These are phyloP conservation scores for Talaromyces albobiverticillius DNA, from an alignment of 2,329 filamentous ascomycete species.

Conservation along the genomic window DNA sequence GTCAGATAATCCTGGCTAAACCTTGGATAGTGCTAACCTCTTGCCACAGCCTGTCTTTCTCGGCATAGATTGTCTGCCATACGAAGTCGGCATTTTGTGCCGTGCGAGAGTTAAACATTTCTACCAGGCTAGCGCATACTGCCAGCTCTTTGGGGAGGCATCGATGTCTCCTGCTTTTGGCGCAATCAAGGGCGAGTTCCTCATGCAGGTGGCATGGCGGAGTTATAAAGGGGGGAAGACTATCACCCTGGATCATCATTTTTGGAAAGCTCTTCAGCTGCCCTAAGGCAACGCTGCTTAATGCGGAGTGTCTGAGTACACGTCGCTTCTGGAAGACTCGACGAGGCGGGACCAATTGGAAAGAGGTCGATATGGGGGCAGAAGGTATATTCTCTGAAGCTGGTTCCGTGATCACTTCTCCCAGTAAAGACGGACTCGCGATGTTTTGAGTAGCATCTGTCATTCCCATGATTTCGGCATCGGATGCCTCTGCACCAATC, in stretches of 20 bases:
- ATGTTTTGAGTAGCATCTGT: background rate
- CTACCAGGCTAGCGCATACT: conserved; percentile 10
- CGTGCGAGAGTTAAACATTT: conserved; percentile 12
- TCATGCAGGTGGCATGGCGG: conserved; percentile 10
- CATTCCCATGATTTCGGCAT: background rate
- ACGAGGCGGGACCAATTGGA: background rate
- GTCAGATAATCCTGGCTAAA: background rate
- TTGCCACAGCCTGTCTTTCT: conserved; percentile 5
- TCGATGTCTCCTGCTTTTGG: conserved; percentile 3
- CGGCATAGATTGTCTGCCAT: conserved; percentile 12
- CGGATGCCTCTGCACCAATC: background rate
- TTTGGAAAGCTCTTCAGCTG: conserved; percentile 9
- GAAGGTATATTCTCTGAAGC: background rate
- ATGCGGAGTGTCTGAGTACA: conserved; percentile 3
- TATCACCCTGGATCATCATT: conserved; percentile 12
- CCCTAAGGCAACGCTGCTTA: conserved; percentile 9
- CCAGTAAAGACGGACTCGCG: background rate
- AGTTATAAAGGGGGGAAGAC: conserved; percentile 12
- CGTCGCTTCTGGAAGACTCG: conserved; percentile 5
- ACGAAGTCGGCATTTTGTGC: conserved; percentile 10
- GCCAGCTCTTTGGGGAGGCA: conserved; percentile 10
- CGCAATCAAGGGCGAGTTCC: conserved; percentile 8
- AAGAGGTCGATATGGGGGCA: background rate
- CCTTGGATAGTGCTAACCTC: conserved; percentile 1
- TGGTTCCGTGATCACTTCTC: background rate